Evolutionary conservation across 176 grass and related monocot species (phyloP).

Genomic region (Zea luxurians): DNA sequence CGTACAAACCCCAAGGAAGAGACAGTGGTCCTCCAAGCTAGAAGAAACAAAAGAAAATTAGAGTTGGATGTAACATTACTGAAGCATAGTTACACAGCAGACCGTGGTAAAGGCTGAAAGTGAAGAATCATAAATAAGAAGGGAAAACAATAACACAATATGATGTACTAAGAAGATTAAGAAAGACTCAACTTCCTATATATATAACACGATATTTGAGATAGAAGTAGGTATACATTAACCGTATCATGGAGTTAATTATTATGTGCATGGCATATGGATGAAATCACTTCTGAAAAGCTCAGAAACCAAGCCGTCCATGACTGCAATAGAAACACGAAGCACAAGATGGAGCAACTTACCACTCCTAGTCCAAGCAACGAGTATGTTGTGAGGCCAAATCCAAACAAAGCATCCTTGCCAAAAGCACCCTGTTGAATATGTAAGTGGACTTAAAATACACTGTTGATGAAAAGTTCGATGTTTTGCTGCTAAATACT

Average conservation of each 20-base stretch:
- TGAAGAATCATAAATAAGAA: not conserved
- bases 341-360: conserved; percentile 24
- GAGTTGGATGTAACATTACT: not conserved
- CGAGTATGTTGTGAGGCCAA: conserved; percentile 87
- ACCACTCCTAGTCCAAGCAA: conserved; percentile 97
- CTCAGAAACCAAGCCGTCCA: not conserved
- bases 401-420: conserved; percentile 76
- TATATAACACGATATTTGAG: not conserved
- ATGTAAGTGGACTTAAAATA: conserved; percentile 36
- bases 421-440: conserved; percentile 78
- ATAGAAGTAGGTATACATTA: not conserved
- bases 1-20: conserved; percentile 97
- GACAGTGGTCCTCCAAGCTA: conserved; percentile 85
- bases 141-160: not conserved
- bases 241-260: not conserved
- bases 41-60: not conserved
- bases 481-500: conserved; percentile 17
- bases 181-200: conserved; percentile 1
- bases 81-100: not conserved
- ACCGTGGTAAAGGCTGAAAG: not conserved
- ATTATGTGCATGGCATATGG: not conserved
- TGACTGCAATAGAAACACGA: not conserved
- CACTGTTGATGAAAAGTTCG: conserved; percentile 4
- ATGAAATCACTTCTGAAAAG: conserved; percentile 14
- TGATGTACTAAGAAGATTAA: not conserved